Percentiles rank a stretch among this genome's conserved stretches.
These are phyloP conservation scores for Pichia nakasei DNA, from an alignment of 805 yeast species.

Conservation along the genomic window DNA sequence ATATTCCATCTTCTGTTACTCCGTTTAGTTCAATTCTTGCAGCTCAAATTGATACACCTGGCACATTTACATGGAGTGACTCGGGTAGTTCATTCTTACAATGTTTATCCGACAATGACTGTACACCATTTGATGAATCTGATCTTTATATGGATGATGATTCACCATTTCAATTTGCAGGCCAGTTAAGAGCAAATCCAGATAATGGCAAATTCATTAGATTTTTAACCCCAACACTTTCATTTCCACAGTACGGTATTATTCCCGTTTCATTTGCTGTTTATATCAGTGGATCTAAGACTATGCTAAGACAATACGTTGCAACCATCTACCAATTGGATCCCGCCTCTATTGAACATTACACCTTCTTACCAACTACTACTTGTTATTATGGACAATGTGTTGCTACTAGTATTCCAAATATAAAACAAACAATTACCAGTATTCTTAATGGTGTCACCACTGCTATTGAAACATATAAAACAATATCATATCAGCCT, in stretches of 20 bases:
- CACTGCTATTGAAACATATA: conserved; percentile 1
- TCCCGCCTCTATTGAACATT: background rate
- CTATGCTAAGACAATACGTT: background rate
- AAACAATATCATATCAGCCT: conserved; percentile 1
- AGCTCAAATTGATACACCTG: background rate
- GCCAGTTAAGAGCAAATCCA: background rate
- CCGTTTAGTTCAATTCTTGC: conserved; percentile 1
- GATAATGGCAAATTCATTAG: conserved; percentile 7
- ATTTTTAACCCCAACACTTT: conserved; percentile 6
- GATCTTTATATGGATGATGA: background rate
- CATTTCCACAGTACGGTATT: conserved; percentile 8
- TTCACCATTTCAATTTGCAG: conserved; percentile 8
- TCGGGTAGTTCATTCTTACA: conserved; percentile 2
- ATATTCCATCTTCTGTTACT: conserved; percentile 9
- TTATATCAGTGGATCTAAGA: background rate
- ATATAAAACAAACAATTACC: background rate
- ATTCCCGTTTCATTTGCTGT: conserved; percentile 3
- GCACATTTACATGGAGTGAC: conserved; percentile 6
- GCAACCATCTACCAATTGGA: conserved; percentile 3
- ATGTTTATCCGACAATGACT: conserved; percentile 4
- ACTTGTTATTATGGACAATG: conserved; percentile 7
- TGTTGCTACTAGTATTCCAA: conserved; percentile 7
- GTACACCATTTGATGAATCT: conserved; percentile 1
- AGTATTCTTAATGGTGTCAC: conserved; percentile 2
- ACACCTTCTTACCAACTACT: conserved; percentile 7